Evolutionary conservation across 75 land plant species (phyloP).

Genomic region (Picea glauca): DNA sequence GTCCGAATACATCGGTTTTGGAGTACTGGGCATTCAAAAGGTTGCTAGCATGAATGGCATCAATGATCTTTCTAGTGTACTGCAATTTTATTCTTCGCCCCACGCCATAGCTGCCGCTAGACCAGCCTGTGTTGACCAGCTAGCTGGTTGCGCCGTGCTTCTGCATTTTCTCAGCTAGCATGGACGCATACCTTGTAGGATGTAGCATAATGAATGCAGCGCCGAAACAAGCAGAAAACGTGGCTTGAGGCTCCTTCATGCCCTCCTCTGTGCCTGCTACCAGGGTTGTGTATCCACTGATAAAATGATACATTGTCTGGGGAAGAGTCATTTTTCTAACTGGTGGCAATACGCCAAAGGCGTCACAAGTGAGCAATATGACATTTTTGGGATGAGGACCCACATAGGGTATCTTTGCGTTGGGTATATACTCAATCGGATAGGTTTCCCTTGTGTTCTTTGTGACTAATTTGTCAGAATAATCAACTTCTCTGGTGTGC

Average conservation of each 20-base stretch:
- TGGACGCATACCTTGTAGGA: slow-evolving; percentile 94
- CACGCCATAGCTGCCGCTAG: slow-evolving; percentile 89
- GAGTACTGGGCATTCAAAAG: slow-evolving; percentile 65
- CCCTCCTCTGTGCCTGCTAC: slow-evolving; percentile 99
- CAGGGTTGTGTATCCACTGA: slow-evolving; percentile 96
- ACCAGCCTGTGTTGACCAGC: slow-evolving; percentile 99
- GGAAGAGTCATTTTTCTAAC: slow-evolving; percentile 87
- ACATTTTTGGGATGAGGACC: slow-evolving; percentile 97
- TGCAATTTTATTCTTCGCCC: slow-evolving; percentile 78
- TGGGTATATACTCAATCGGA: slow-evolving; percentile 93
- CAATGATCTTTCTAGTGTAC: slow-evolving; percentile 85
- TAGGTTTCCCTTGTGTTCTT: slow-evolving; percentile 95
- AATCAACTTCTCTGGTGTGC: slow-evolving; percentile 80
- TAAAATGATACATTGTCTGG: slow-evolving; percentile 99
- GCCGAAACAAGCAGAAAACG: slow-evolving; percentile 97
- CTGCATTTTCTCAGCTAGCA: slow-evolving; percentile 97
- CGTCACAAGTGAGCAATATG: slow-evolving; percentile 89
- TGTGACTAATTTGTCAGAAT: slow-evolving; percentile 80
- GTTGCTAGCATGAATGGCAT: slow-evolving; percentile 86
- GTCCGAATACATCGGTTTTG: slow-evolving; percentile 77
- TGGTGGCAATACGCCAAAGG: slow-evolving; percentile 95
- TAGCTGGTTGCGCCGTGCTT: slow-evolving; percentile 90
- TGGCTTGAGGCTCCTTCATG: slow-evolving; percentile 88
- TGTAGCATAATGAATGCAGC: slow-evolving; percentile 98
- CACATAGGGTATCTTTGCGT: slow-evolving; percentile 87